Evolutionary conservation across 148 eudicot genomes (phyloP), one percentile per base, ranked within the genome.

Genomic region (Rhododendron ovatum): DNA sequence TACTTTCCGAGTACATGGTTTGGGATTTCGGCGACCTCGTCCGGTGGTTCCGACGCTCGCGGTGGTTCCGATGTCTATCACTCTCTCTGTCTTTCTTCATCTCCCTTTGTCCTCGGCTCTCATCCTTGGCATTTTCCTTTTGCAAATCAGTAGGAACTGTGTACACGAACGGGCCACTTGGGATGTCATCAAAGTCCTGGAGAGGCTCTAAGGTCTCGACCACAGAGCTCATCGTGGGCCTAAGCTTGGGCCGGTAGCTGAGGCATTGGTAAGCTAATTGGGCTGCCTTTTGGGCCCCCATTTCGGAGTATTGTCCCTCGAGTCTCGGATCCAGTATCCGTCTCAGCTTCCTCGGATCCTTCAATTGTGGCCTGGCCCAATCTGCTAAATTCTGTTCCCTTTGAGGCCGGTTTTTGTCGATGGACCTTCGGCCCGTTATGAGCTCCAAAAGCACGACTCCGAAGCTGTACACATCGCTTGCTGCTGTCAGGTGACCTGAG

Each of bases 391-490:
- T 93, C 51, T 97, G 95, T 78, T 95, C 99, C 55, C 99, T 87
- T 35, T 43, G 80, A 1, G 96, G 93, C 3, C 98, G 95, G 17
- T 12, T 86, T 80, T 93, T 94, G 91, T 97, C 99, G 83, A 97
- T 86, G 1, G 98, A 93, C 82, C 88, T 90, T 69, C 94, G 83
- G 12, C 99, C 99, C 0, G 98, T 95, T 81, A 97, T 65, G 1
- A 97, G 95, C 89, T 97, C 99, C 14, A 97, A 50, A 0, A 97
- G 92, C 10, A 97, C 92, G 0, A 97, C 99, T 78, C 99, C 99
- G 7, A 92, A 97, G 86, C 99, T 95, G 85, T 97, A 97, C 5
- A 97, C 99, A 86, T 97, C 99, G 28, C 99, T 95, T 13, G 98
- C 96, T 11, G 95, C 89, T n/a, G 98, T 95, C 71, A 97, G 88